Evolutionary conservation across 2,329 filamentous ascomycete genomes (phyloP), one percentile per base, ranked within the genome.

Genomic region (Fusarium virguliforme): DNA sequence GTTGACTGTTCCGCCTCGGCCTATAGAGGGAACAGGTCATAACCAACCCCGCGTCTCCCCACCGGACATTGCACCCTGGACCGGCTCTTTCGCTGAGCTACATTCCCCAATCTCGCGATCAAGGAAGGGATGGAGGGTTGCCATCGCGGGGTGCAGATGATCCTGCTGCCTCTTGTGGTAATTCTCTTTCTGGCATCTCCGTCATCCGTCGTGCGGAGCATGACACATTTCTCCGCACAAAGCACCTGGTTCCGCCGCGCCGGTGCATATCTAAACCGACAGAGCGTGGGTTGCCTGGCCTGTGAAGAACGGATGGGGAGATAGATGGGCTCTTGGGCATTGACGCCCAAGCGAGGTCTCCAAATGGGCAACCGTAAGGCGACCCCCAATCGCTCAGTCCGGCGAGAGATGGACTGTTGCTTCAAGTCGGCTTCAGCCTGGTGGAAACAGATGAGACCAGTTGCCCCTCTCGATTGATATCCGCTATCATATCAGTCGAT

Each of bases 1-100:
- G 28, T 30, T 28, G 26, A 28, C 61, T 18, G 34, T 60, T 58
- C 54, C 32, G 53, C 41, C 43, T 61, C 68, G 60, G 58, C 41
- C 24, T 72, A 51, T 34, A 56, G 37, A 58, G 40, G 32, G 48
- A 73, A 73, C 61, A 67, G 48, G 63, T 58, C 58, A 70, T 67
- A 35, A 35, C 18, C 10, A 48, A 56, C 60, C 60, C 64, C 66
- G 50, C 57, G 48, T 55, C 53, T 72, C 57, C 43, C 63, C 51
- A 67, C 64, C 53, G 35, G 51, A 61, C 50, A 35, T 58, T 8
- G 50, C 58, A 30, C 64, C 46, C 54, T 65, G 53, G 35, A 51
- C 24, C 18, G 65, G 54, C 65, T 46, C 57, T 51, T 38, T 59
- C 18, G 57, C 46, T 32, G 28, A 57, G 26, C 53, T 64, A 26